Conservation (phyloP, 2,329 filamentous ascomycete species). For the Epichloe glyceriae region DNA sequence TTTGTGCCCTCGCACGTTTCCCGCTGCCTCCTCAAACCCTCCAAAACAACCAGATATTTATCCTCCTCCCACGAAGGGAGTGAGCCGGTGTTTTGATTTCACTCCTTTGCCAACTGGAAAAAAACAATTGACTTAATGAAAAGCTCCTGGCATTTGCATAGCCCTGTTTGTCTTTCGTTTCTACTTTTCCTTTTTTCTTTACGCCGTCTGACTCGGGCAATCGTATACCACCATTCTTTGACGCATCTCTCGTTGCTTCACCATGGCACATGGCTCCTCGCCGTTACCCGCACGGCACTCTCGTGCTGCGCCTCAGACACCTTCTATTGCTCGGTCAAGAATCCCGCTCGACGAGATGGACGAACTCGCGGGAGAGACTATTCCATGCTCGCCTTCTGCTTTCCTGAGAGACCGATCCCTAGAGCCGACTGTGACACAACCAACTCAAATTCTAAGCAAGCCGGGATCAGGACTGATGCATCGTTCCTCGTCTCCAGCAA, state of each 20-base stretch:
- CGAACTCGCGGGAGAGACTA: conserved; percentile 32
- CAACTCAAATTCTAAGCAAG: conserved; percentile 33
- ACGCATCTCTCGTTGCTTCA: not conserved
- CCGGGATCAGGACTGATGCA: conserved; percentile 19
- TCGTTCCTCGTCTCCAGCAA: conserved; percentile 30
- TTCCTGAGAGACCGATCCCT: conserved; percentile 17
- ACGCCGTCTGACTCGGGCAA: not conserved
- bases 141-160: not conserved
- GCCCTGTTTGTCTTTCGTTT: not conserved
- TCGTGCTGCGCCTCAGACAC: conserved; percentile 16
- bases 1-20: not conserved
- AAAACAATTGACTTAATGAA: not conserved
- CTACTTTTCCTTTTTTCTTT: not conserved
- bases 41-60: too few species aligned
- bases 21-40: too few species aligned
- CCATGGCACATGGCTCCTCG: conserved; percentile 19
- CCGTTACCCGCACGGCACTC: conserved; percentile 19
- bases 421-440: conserved; percentile 23
- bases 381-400: conserved; percentile 29
- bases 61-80: too few species aligned
- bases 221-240: not conserved
- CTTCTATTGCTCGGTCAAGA: conserved; percentile 13
- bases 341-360: conserved; percentile 26
- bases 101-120: too few species aligned
- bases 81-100: too few species aligned